Base-by-base conservation (phyloP, 495 filamentous ascomycete genomes). In the Chaetomium cochliodes region DNA sequence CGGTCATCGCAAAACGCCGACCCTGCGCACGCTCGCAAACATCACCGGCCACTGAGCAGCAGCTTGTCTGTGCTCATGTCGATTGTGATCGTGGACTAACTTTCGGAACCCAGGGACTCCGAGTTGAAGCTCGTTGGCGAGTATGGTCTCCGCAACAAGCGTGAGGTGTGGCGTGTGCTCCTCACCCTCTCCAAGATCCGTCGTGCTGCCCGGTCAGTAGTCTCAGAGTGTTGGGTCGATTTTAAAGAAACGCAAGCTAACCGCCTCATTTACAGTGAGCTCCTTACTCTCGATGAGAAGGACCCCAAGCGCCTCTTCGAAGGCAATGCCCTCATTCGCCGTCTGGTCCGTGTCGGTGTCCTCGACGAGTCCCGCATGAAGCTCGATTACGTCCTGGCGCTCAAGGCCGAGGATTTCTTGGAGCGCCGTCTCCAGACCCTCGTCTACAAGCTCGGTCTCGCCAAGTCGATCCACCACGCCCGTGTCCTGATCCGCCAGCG, bases 301-400 rank as follows among this genome's bases (percentile, higher is more conserved):
- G 96, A 98, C 85, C 94, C 94, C 76, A 98, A 98, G 87, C 92
- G 94, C 82, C 92, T 98, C 71, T 98, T 98, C 87, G 94, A 98
- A 86, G 94, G 94, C 80, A 98, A 98, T 82, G 94, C 94, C 79
- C 86, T 98, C 77, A 98, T 98, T 89, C 96, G 94, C 77, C 94
- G 94, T 88, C 92, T 98, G 63, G 96, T 98, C 73, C 96, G 94
- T 80, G 92, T 98, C 77, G 94, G 94, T 91, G 94, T 98, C 76
- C 90, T 98, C 79, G 94, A 98, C 79, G 94, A 98, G 86, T 90
- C 92, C 79, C 94, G 96, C 87, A 98, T 98, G 96, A 98, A 97
- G 90, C 92, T 98, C 85, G 94, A 98, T 96, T 98, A 98, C 90
- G 94, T 98, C 76, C 86, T 98, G 74, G 94, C 94, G 79, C 89